These are phyloP conservation scores for Agrocybe chaxingu DNA, from an alignment of 768 basidiomycete genomes.

Conservation along the genomic window DNA sequence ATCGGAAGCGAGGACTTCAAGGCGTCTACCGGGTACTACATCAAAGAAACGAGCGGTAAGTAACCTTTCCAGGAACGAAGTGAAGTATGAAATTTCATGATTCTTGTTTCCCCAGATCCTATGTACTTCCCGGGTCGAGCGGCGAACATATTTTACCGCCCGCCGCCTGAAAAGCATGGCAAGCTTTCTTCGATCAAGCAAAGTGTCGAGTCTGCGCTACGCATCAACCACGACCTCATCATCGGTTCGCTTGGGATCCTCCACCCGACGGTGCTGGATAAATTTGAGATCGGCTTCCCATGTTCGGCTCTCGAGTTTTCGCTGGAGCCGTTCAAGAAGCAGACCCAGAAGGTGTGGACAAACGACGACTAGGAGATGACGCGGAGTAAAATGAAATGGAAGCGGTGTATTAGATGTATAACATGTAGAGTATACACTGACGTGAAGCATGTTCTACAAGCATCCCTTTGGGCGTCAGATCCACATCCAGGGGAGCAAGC, in stretches of 20 bases:
- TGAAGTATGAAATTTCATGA: neutral
- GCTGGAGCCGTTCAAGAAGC: conserved; percentile 90
- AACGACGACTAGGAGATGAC: conserved; percentile 37
- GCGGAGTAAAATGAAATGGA: conserved; percentile 8
- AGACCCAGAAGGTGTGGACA: conserved; percentile 55
- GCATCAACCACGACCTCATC: conserved; percentile 52
- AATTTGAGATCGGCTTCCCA: conserved; percentile 92
- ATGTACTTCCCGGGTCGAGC: conserved; percentile 96
- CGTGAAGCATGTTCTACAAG: neutral
- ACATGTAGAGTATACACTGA: neutral
- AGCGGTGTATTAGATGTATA: conserved; percentile 19
- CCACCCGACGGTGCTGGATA: conserved; percentile 87
- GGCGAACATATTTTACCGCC: conserved; percentile 86
- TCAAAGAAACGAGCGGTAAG: conserved; percentile 82
- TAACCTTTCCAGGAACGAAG: conserved; percentile 2
- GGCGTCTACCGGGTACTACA: conserved; percentile 82
- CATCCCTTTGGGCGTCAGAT: neutral
- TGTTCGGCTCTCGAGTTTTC: conserved; percentile 95
- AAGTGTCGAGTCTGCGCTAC: conserved; percentile 42
- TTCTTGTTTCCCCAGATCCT: conserved; percentile 53
- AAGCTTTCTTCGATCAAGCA: conserved; percentile 35
- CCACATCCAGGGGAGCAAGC: neutral
- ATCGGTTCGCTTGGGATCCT: conserved; percentile 93
- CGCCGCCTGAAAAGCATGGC: conserved; percentile 34
- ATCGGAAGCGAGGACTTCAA: conserved; percentile 56